Evolutionary conservation across 305 asterid genomes (phyloP).

Genomic region (Fraxinus sp.): DNA sequence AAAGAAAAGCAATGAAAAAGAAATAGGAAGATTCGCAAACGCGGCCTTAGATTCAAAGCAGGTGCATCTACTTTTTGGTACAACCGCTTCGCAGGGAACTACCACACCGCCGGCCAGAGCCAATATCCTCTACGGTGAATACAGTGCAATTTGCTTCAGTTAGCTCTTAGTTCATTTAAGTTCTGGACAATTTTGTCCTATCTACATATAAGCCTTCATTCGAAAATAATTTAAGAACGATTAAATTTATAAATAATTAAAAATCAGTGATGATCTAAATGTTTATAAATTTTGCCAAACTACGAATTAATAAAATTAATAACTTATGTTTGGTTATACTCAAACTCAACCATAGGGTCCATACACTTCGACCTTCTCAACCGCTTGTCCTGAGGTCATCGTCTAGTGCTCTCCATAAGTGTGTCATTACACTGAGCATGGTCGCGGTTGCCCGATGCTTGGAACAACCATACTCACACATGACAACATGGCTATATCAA

Average conservation of each 20-base stretch:
- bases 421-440: background rate
- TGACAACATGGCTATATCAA: background rate
- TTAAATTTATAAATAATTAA: too few species aligned
- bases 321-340: background rate
- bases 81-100: constrained; percentile 30
- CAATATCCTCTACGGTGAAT: background rate
- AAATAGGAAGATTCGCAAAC: constrained; percentile 23
- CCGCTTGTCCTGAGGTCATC: background rate
- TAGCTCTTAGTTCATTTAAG: background rate
- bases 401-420: background rate
- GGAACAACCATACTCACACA: background rate
- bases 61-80: constrained; percentile 39
- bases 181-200: background rate
- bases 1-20: background rate
- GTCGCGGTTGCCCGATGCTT: background rate
- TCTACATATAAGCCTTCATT: too few species aligned
- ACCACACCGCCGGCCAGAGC: background rate
- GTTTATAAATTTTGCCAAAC: background rate
- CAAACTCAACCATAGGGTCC: background rate
- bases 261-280: background rate
- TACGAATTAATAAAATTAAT: background rate
- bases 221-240: too few species aligned
- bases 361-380: background rate
- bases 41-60: constrained; percentile 31
- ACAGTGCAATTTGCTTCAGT: background rate